phyloP scores from a whole-genome alignment of 805 yeast genomes.

The Nakazawaea holstii region DNA sequence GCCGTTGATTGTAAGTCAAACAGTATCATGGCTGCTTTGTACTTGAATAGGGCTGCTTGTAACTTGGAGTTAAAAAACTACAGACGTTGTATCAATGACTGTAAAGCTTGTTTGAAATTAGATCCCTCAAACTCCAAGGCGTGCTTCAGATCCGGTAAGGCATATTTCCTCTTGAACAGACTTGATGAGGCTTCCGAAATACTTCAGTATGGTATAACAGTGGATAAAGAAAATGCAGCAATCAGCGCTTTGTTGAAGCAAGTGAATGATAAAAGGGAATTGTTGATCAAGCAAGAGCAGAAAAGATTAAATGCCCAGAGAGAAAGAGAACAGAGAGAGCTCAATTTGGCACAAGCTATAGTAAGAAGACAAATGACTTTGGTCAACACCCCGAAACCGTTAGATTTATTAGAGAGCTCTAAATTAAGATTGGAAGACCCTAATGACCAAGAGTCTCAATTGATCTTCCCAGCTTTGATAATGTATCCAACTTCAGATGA shows the following conservation, averaged over 20 bases:
- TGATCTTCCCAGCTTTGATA: slow-evolving; percentile 75
- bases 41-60: slow-evolving; percentile 85
- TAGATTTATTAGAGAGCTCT: slow-evolving; percentile 50
- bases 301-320: slow-evolving; percentile 29
- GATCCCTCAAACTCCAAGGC: slow-evolving; percentile 81
- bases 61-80: slow-evolving; percentile 81
- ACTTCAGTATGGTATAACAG: slow-evolving; percentile 54
- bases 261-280: slow-evolving; percentile 26
- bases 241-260: slow-evolving; percentile 40
- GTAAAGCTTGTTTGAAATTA: slow-evolving; percentile 58
- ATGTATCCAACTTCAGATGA: slow-evolving; percentile 81
- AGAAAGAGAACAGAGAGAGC: slow-evolving; percentile 34
- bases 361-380: slow-evolving; percentile 50
- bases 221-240: slow-evolving; percentile 57
- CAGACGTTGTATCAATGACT: slow-evolving; percentile 81
- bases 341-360: slow-evolving; percentile 53
- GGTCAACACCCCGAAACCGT: slow-evolving; percentile 46
- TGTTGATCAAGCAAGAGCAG: slow-evolving; percentile 21
- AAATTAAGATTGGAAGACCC: slow-evolving; percentile 56
- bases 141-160: slow-evolving; percentile 76
- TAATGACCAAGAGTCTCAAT: slow-evolving; percentile 66
- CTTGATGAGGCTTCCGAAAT: slow-evolving; percentile 70
- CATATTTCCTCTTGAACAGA: slow-evolving; percentile 63
- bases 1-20: slow-evolving; percentile 59
- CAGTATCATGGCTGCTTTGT: slow-evolving; percentile 56